phyloP scores from a whole-genome alignment of 2,329 filamentous ascomycete species.

The Aspergillus jensenii region DNA sequence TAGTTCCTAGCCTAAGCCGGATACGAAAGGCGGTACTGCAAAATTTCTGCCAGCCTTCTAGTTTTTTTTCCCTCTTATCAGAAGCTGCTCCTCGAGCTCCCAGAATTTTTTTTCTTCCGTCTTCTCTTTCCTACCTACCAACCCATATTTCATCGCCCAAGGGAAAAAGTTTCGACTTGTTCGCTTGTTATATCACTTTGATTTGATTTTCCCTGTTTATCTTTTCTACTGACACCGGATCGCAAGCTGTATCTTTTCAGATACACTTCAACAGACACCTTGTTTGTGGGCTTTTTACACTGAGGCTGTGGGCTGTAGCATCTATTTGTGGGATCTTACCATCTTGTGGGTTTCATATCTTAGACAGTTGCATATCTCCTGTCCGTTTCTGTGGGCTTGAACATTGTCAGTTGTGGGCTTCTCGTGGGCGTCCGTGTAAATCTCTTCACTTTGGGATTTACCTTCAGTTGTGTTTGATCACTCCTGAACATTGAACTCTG shows the following conservation, averaged over 20 bases:
- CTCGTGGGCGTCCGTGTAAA: constrained; percentile 38
- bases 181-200: constrained; percentile 18
- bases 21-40: constrained; percentile 26
- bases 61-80: constrained; percentile 36
- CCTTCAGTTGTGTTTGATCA: constrained; percentile 33
- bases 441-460: constrained; percentile 21
- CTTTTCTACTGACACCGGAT: constrained; percentile 31
- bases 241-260: constrained; percentile 35
- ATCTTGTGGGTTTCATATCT: constrained; percentile 43
- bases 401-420: constrained; percentile 42
- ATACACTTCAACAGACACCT: constrained; percentile 37
- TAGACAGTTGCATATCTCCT: constrained; percentile 42
- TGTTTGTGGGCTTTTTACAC: constrained; percentile 41
- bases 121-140: constrained; percentile 16
- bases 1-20: constrained; percentile 22
- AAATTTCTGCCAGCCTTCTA: constrained; percentile 31
- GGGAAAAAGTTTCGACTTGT: not conserved
- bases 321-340: constrained; percentile 43
- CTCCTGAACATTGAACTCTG: constrained; percentile 25
- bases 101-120: constrained; percentile 19
- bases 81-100: constrained; percentile 22
- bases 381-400: constrained; percentile 46
- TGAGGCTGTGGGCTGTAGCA: constrained; percentile 45
- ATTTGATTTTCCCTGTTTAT: constrained; percentile 20
- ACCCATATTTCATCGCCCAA: constrained; percentile 13